Evolutionary conservation across 2,329 filamentous ascomycete species (phyloP).

Genomic region (Alternaria angustiovoidea): DNA sequence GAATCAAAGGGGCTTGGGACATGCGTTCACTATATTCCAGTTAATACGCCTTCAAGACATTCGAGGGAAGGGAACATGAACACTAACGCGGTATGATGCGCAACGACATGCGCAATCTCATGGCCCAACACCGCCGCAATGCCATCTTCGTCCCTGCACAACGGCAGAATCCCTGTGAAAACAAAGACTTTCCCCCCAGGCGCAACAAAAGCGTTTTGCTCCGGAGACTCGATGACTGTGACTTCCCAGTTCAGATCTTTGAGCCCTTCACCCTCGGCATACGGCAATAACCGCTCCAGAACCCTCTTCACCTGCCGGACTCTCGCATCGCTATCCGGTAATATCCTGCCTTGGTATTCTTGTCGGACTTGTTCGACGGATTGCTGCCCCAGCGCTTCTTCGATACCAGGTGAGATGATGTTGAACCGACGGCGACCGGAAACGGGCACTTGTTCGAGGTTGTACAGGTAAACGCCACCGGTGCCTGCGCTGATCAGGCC

Average conservation of each 20-base stretch:
- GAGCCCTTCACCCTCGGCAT: constrained; percentile 60
- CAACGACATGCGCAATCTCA: constrained; percentile 77
- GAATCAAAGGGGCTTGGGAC: constrained; percentile 54
- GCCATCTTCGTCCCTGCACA: constrained; percentile 72
- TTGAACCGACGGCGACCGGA: constrained; percentile 79
- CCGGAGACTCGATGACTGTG: constrained; percentile 74
- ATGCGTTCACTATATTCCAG: constrained; percentile 62
- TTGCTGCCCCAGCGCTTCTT: constrained; percentile 62
- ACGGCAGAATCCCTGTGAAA: constrained; percentile 73
- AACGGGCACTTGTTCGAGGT: constrained; percentile 76
- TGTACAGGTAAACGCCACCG: constrained; percentile 69
- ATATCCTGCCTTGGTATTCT: constrained; percentile 62
- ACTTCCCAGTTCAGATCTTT: constrained; percentile 70
- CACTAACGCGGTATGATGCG: constrained; percentile 46
- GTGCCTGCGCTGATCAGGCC: constrained; percentile 53
- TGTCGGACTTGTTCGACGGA: constrained; percentile 67
- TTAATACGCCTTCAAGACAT: background rate
- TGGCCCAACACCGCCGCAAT: constrained; percentile 80
- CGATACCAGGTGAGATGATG: constrained; percentile 64
- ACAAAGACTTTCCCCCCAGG: constrained; percentile 84
- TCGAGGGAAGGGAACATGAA: background rate
- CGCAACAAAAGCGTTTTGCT: constrained; percentile 78
- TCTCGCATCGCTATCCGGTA: constrained; percentile 68
- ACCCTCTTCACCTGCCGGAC: constrained; percentile 67
- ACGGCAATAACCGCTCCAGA: constrained; percentile 71